Base-by-base conservation (phyloP, 345 rosid species). In the Ceriops tagal region DNA sequence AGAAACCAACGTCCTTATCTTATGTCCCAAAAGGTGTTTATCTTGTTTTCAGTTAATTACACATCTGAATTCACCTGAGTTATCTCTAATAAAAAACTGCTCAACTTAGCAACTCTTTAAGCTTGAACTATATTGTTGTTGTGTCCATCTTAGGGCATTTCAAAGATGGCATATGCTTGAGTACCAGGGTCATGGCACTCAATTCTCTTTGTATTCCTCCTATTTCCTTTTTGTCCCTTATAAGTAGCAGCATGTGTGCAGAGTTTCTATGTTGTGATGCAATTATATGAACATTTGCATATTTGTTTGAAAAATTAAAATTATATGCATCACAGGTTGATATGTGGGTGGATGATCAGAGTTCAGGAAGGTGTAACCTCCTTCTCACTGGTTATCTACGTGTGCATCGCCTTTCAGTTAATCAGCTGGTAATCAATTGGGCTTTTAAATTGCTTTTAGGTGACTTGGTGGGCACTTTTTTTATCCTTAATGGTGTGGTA, bases 1-100 rank as follows among this genome's bases (percentile, higher is more conserved):
- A 85, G 97, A 76, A 88, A 80, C 60, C 93, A 86, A 64, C 80
- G 97, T 43, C 84, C 98, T 53, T 93, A 87, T 67, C 74, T 93
- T n/a, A 77, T 91, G 79, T 81, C 95, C 52, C 88, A 88, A 49
- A 82, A 91, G 93, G 98, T 91, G 76, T 52, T 71, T 70, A 5
- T 35, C 46, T 58, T 55, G 43, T 26, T 39, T 31, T 57, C 61
- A 24, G 39, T 66, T 22, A 16, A 34, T 59, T 71, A 53, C 5
- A 3, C 56, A 37, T 53, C 62, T 37, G 5, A 32, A 53, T 43
- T 39, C 47, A 58, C 15, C 4, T 11, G 10, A 34, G 10, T 62
- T 70, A 39, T 59, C n/a, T 65, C 49, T 43, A 21, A 20, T 57
- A 8, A 28, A 61, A 13, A 61, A 49, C 28, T 24, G 15, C 31